Percentiles rank a stretch among this genome's conserved stretches.
Conservation (phyloP, 768 basidiomycete genomes). For the Tylopilus felleus region DNA sequence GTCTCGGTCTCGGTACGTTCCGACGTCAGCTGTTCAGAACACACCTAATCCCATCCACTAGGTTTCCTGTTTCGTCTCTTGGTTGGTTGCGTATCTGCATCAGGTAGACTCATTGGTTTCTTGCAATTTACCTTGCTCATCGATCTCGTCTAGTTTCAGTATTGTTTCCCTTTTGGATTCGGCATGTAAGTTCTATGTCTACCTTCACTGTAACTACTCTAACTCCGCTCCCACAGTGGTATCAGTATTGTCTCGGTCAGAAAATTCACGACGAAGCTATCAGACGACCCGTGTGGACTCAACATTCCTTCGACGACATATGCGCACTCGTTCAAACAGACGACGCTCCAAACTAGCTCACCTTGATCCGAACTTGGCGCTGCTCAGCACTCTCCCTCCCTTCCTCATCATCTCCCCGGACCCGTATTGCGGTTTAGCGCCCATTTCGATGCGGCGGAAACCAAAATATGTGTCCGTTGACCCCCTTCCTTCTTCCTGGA, state of each 20-base stretch:
- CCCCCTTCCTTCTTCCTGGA: neutral
- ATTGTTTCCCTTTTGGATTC: neutral
- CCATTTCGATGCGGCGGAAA: conserved; percentile 14
- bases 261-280: conserved; percentile 9
- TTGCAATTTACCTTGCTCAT: neutral
- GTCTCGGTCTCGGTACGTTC: conserved; percentile 2
- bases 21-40: neutral
- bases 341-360: conserved; percentile 9
- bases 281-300: conserved; percentile 7
- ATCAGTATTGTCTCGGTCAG: conserved; percentile 8
- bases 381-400: neutral
- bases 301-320: conserved; percentile 10
- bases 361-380: conserved; percentile 6
- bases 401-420: conserved; percentile 5
- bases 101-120: neutral
- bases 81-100: neutral
- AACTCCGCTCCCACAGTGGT: neutral
- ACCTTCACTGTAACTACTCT: neutral
- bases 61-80: neutral
- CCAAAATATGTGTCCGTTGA: neutral
- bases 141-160: neutral
- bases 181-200: neutral
- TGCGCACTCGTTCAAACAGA: conserved; percentile 10
- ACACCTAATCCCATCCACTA: neutral
- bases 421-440: neutral